A percentile compares a stretch with the other conserved stretches of the same genome.
Evolutionary conservation across 148 eudicot species (phyloP).

Genomic region (Vaccinium darrowii): DNA sequence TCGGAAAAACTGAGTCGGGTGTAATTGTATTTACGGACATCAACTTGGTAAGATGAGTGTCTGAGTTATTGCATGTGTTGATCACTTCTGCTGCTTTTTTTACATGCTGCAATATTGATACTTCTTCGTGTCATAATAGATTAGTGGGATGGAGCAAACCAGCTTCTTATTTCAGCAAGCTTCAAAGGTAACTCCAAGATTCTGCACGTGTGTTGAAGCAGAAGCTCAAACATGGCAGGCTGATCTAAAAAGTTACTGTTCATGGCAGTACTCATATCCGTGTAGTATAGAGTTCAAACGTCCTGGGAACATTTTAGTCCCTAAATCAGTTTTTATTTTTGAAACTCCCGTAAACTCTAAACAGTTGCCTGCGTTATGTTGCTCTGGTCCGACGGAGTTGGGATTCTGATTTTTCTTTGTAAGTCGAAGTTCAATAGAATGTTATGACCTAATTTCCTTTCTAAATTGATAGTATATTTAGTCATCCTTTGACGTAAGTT

Average conservation of each 20-base stretch:
- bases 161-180: constrained; percentile 97
- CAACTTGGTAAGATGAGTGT: constrained; percentile 58
- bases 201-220: background rate
- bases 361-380: background rate
- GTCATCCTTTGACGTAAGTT: background rate
- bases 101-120: background rate
- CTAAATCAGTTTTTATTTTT: background rate
- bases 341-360: background rate
- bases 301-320: background rate
- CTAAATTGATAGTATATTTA: background rate
- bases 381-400: background rate
- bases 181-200: constrained; percentile 55
- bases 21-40: constrained; percentile 74
- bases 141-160: constrained; percentile 98
- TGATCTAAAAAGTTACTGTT: background rate
- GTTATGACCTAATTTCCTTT: background rate
- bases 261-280: background rate
- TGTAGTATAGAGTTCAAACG: background rate
- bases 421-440: background rate
- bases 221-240: background rate
- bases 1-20: constrained; percentile 58
- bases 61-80: constrained; percentile 5
- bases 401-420: background rate
- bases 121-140: constrained; percentile 32
- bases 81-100: background rate